Conservation (phyloP, 2,329 filamentous ascomycete genomes). For the Pseudofabraea citricarpa region DNA sequence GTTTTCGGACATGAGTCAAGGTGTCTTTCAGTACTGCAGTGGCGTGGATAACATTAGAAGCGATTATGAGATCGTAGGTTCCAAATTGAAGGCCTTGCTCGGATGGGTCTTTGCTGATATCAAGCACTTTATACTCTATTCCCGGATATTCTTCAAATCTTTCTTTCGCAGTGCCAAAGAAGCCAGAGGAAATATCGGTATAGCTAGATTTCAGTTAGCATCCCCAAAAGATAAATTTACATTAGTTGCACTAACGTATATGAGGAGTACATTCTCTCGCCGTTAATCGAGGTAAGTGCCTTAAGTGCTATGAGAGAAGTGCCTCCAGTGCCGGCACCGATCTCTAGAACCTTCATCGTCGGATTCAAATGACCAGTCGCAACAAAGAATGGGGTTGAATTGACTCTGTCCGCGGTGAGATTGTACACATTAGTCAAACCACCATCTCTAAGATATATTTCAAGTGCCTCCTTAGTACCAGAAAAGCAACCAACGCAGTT, state of each 20-base stretch:
- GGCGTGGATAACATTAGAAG: slow-evolving; percentile 17
- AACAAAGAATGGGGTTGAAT: neutral
- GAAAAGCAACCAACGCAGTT: neutral
- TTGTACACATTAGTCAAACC: neutral
- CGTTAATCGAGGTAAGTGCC: neutral
- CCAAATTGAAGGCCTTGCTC: slow-evolving; percentile 13
- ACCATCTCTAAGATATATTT: neutral
- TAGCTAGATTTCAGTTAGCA: neutral
- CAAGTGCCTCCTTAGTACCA: neutral
- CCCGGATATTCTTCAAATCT: slow-evolving; percentile 6
- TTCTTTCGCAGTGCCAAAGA: slow-evolving; percentile 29
- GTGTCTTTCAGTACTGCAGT: slow-evolving; percentile 12
- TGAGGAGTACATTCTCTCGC: neutral
- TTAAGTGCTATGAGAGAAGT: neutral
- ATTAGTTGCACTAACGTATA: neutral
- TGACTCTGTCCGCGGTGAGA: neutral
- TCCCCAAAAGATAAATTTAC: neutral
- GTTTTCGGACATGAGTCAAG: slow-evolving; percentile 2
- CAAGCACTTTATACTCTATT: slow-evolving; percentile 26
- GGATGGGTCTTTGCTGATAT: slow-evolving; percentile 5
- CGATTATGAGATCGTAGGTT: slow-evolving; percentile 16
- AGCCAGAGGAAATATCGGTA: slow-evolving; percentile 26
- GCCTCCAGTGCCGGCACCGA: neutral
- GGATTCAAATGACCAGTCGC: neutral
- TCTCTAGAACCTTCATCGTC: neutral